Percentiles rank a stretch among this genome's conserved stretches.
phyloP scores from a whole-genome alignment of 148 eudicot genomes.

The Spergularia bocconei region DNA sequence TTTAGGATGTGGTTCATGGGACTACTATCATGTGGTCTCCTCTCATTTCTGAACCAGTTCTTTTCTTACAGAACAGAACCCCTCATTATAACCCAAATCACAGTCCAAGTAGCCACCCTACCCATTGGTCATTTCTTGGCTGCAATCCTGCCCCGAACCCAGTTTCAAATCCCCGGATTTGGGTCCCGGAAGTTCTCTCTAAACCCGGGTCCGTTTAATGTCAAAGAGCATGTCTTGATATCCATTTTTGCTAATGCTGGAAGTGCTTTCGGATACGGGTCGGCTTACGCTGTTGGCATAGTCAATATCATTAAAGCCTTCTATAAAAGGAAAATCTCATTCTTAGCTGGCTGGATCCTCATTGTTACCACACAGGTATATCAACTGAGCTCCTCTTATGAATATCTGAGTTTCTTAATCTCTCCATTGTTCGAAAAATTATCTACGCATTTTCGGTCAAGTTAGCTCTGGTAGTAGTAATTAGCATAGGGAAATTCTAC shows the following conservation, averaged over 20 bases:
- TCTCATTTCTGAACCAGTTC: conserved; percentile 87
- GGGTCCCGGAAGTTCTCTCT: conserved; percentile 55
- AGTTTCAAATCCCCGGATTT: conserved; percentile 60
- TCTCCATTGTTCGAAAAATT: no score
- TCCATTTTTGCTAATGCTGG: conserved; percentile 90
- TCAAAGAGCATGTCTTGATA: conserved; percentile 89
- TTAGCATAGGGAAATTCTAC: no score
- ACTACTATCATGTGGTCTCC: conserved; percentile 58
- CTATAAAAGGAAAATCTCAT: conserved; percentile 61
- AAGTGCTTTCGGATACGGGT: conserved; percentile 74
- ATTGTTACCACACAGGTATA: conserved; percentile 87
- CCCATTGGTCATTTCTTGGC: conserved; percentile 81
- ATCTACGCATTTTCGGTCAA: no score
- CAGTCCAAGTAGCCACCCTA: conserved; percentile 71
- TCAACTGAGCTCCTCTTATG: no score
- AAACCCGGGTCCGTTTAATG: conserved; percentile 92
- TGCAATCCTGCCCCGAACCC: conserved; percentile 40
- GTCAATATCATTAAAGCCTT: conserved; percentile 77
- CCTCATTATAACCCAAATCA: conserved; percentile 72
- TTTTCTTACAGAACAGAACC: conserved; percentile 85
- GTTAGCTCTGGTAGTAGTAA: no score
- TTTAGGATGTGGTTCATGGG: conserved; percentile 96
- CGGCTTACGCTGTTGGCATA: conserved; percentile 80
- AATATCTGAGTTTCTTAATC: no score
- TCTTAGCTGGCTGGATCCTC: conserved; percentile 83